Evolutionary conservation across 805 yeast genomes (phyloP).

Genomic region (Wickerhamiella azymoides): DNA sequence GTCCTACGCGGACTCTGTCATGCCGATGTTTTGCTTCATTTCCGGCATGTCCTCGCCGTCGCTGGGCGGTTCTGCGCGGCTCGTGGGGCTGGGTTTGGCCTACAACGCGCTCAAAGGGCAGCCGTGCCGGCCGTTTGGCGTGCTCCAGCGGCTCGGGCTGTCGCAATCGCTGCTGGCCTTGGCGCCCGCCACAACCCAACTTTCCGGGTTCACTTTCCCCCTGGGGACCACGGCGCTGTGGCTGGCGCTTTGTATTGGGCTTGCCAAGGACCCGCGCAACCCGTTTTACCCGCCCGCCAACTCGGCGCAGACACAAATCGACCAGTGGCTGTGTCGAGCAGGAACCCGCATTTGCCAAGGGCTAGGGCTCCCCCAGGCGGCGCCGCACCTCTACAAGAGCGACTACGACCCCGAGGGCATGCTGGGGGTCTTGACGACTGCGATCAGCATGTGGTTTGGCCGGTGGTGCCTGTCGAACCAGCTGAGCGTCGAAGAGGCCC

Average conservation of each 20-base stretch:
- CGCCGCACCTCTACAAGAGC: conserved; percentile 15
- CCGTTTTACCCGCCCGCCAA: conserved; percentile 21
- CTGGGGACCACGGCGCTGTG: conserved; percentile 19
- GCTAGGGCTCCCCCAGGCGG: neutral
- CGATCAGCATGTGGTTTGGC: conserved; percentile 28
- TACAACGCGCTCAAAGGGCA: conserved; percentile 17
- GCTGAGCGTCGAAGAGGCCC: conserved; percentile 17
- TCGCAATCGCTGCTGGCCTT: conserved; percentile 17
- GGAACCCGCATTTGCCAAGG: conserved; percentile 7
- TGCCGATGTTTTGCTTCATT: conserved; percentile 23
- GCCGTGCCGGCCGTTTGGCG: conserved; percentile 19
- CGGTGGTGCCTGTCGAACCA: conserved; percentile 21
- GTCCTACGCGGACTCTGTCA: conserved; percentile 22
- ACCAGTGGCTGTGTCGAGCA: conserved; percentile 15
- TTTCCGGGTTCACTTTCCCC: conserved; percentile 16
- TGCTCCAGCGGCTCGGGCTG: conserved; percentile 22
- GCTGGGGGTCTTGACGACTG: conserved; percentile 26
- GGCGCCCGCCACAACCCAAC: conserved; percentile 9
- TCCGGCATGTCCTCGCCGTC: conserved; percentile 20
- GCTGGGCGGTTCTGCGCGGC: conserved; percentile 11
- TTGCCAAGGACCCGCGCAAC: conserved; percentile 17
- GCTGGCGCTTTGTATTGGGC: conserved; percentile 19
- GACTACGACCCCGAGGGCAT: conserved; percentile 28
- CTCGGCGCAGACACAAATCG: conserved; percentile 26
- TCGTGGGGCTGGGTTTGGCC: conserved; percentile 22